Base-by-base conservation (phyloP, 2,329 filamentous ascomycete genomes). In the Curvularia sp. region DNA sequence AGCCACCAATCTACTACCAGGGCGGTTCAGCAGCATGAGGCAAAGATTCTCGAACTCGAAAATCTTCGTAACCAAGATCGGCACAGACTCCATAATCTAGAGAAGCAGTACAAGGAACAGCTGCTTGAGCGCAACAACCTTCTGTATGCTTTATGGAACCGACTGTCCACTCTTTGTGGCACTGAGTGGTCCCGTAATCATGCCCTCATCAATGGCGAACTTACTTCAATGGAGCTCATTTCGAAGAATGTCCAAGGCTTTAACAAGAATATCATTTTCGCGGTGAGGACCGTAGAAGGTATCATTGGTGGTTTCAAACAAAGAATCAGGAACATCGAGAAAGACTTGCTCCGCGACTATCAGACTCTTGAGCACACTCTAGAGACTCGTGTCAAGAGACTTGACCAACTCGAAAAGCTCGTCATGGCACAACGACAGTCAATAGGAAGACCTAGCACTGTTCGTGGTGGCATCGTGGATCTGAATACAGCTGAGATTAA, bases 121-220 rank as follows among this genome's bases (percentile, higher is more conserved):
- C 84, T 98, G 38, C 86, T 85, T 42, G 95, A 98, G 78, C 89
- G 95, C 54, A 97, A 98, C 78, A 90, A 91, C 59, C 82, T 99
- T 51, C 84, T 98, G 18, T 85, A 97, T 21, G 84, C 87, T n/a
- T 81, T 98, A 5, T 99, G 95, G 95, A 94, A 94, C 63, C 86
- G 91, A 45, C 84, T 99, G 8, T 93, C 92, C 3, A 84, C 87
- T 0, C 84, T 98, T 42, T 98, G 95, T 70, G 95, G 95, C 10
- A 85, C 87, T 0, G 95, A 98, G 72, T 99, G 95, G 94, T 87
- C 91, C 4, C 91, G 97, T 75, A 88, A 89, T 70, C 93, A 98
- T 76, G 90, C 89, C 55, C 86, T 97, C 23, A 91, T 98, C 72
- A 94, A 95, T 69, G 92, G 93, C 19, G 91, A 94, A 59, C 80